These are phyloP conservation scores for Phytophthora hibernalis DNA, from an alignment of 352 stramenopile species.

Conservation along the genomic window DNA sequence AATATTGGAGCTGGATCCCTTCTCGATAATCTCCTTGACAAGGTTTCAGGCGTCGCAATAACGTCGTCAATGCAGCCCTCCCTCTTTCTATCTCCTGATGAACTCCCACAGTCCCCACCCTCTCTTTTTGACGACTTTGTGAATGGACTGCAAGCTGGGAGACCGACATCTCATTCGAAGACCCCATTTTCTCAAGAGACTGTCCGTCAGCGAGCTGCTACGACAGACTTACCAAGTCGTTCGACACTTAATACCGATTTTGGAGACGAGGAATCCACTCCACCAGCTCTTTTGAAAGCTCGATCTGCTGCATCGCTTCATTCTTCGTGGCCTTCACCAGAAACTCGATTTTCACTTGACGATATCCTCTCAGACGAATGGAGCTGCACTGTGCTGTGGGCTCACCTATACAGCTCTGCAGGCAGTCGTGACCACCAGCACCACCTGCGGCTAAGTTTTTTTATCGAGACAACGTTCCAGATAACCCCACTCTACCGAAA, in stretches of 20 bases:
- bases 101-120: background rate
- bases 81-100: background rate
- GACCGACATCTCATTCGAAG: background rate
- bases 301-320: slow-evolving; percentile 19
- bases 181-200: background rate
- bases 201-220: slow-evolving; percentile 24
- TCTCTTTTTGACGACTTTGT: slow-evolving; percentile 11
- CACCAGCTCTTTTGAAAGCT: slow-evolving; percentile 10
- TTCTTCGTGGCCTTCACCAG: background rate
- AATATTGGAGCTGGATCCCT: slow-evolving; percentile 17
- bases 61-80: background rate
- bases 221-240: slow-evolving; percentile 4
- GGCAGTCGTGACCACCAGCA: slow-evolving; percentile 31
- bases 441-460: slow-evolving; percentile 63
- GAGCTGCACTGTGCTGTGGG: slow-evolving; percentile 78
- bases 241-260: background rate
- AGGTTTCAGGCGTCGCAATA: slow-evolving; percentile 17
- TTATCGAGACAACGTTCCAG: slow-evolving; percentile 64
- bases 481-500: slow-evolving; percentile 48
- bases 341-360: slow-evolving; percentile 47
- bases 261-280: background rate
- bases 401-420: slow-evolving; percentile 62
- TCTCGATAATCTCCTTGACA: slow-evolving; percentile 42
- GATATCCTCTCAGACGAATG: slow-evolving; percentile 71
- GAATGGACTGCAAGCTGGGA: slow-evolving; percentile 2